Evolutionary conservation across 2,329 filamentous ascomycete genomes (phyloP).

Genomic region (Trichoderma oligosporum): DNA sequence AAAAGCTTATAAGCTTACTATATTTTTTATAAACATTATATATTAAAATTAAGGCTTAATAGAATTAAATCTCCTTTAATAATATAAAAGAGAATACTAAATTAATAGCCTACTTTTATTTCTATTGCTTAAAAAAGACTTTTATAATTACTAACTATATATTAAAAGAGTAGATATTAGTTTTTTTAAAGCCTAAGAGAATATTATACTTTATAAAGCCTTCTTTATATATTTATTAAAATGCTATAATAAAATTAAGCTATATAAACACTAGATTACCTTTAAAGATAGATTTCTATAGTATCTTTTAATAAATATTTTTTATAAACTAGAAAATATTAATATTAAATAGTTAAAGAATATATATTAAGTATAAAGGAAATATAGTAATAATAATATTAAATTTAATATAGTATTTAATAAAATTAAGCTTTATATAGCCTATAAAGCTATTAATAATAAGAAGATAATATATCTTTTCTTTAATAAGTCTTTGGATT

Average conservation of each 20-base stretch:
- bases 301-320: background rate
- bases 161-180: background rate
- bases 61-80: background rate
- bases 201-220: background rate
- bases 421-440: background rate
- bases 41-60: background rate
- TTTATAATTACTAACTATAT: background rate
- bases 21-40: background rate
- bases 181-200: background rate
- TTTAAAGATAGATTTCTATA: background rate
- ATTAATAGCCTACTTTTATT: background rate
- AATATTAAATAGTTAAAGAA: background rate
- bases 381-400: background rate
- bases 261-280: background rate
- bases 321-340: background rate
- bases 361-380: background rate
- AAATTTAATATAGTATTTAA: slow-evolving; percentile 3
- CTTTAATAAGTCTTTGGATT: background rate
- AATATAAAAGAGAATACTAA: background rate
- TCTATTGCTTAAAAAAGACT: background rate
- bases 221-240: background rate
- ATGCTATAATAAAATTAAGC: background rate
- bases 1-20: background rate
- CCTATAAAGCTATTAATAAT: slow-evolving; percentile 1
- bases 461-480: background rate